Evolutionary conservation across 2,329 filamentous ascomycete species (phyloP).

Genomic region (Pseudogymnoascus pannorum): DNA sequence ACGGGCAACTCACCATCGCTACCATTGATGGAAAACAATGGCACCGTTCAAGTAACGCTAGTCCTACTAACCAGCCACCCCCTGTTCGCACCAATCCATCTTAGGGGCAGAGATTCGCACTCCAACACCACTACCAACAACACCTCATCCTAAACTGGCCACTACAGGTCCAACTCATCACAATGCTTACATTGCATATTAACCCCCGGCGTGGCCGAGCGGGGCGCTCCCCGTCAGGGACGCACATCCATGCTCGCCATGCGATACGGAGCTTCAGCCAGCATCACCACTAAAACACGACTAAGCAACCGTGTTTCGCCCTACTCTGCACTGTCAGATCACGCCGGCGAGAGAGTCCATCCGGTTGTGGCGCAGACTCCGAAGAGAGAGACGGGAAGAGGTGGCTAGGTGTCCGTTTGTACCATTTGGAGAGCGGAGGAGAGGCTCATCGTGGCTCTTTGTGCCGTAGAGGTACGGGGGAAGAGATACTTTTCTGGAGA

Average conservation of each 20-base stretch:
- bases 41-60: not conserved
- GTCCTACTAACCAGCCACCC: not conserved
- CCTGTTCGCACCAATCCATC: not conserved
- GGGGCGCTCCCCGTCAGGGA: not conserved
- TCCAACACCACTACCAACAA: not conserved
- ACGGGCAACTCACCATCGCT: not conserved
- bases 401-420: not conserved
- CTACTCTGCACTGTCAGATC: not conserved
- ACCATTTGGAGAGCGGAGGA: no score
- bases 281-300: not conserved
- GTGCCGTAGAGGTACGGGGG: no score
- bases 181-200: not conserved
- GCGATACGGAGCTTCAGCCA: not conserved
- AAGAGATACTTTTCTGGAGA: no score
- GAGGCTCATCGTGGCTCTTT: not conserved
- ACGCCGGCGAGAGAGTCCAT: not conserved
- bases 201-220: not conserved
- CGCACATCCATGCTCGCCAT: not conserved
- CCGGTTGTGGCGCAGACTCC: not conserved
- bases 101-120: not conserved
- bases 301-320: constrained; percentile 3
- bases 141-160: not conserved
- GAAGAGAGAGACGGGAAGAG: not conserved
- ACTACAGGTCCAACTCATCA: not conserved
- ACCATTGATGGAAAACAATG: not conserved